phyloP scores from a whole-genome alignment of 192 early-diverging fungal genomes.

The Linnemannia hyalina region DNA sequence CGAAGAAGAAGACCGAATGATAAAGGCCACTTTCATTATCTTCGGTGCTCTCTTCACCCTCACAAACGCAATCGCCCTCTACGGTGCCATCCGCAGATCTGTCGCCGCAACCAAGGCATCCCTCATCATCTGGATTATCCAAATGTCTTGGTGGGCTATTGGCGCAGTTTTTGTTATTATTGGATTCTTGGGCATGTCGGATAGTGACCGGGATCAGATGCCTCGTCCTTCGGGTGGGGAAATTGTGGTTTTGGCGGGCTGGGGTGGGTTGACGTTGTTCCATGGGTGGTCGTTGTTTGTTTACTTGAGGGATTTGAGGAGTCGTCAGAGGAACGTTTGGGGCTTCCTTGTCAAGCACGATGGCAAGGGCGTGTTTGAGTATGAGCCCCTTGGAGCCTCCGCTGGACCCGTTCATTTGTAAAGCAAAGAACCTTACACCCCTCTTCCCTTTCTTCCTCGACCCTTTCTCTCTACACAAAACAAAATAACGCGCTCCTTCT shows the following conservation, averaged over 20 bases:
- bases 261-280: neutral
- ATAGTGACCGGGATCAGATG: neutral
- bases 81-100: slow-evolving; percentile 13
- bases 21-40: neutral
- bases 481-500: too few species aligned
- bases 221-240: neutral
- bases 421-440: too few species aligned
- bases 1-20: slow-evolving; percentile 13
- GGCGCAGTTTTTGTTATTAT: neutral
- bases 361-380: slow-evolving; percentile 8
- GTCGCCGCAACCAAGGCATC: slow-evolving; percentile 12
- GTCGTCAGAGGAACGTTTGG: slow-evolving; percentile 8
- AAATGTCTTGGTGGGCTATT: neutral
- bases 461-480: too few species aligned
- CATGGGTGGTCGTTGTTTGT: slow-evolving; percentile 15
- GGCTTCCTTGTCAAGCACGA: slow-evolving; percentile 5
- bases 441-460: too few species aligned
- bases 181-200: neutral
- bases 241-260: neutral
- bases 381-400: neutral
- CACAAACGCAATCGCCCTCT: neutral
- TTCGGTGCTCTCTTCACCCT: neutral
- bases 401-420: slow-evolving; percentile 5
- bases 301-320: slow-evolving; percentile 12
- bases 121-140: slow-evolving; percentile 1